Evolutionary conservation across 331 rosid genomes (phyloP).

Genomic region (Dryas integrifolia): DNA sequence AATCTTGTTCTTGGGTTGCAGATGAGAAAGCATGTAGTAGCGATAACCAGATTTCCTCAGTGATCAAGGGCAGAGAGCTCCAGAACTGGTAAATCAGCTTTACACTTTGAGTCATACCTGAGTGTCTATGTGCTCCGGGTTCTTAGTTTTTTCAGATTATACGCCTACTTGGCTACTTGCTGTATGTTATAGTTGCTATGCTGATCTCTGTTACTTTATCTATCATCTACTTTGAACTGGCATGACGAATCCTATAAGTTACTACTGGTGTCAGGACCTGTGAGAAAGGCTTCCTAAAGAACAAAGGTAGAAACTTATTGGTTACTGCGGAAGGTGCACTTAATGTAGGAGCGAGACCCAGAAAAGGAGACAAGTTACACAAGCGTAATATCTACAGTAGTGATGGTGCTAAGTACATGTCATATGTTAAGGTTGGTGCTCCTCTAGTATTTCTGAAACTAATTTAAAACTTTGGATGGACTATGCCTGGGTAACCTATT

Average conservation of each 20-base stretch:
- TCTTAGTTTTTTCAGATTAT: neutral
- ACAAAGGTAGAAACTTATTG: constrained; percentile 44
- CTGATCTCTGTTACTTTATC: constrained; percentile 2
- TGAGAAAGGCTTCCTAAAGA: constrained; percentile 46
- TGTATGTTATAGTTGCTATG: constrained; percentile 3
- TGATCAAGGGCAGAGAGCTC: constrained; percentile 41
- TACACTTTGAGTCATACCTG: constrained; percentile 3
- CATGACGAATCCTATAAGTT: constrained; percentile 28
- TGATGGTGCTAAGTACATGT: constrained; percentile 88
- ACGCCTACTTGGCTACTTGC: neutral
- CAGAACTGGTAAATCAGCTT: constrained; percentile 44
- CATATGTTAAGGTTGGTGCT: constrained; percentile 80
- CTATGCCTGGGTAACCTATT: neutral
- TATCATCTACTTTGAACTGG: constrained; percentile 2
- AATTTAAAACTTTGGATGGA: constrained; percentile 9
- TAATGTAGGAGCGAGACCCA: constrained; percentile 38
- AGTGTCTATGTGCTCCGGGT: neutral
- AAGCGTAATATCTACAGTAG: constrained; percentile 43
- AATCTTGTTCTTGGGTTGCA: constrained; percentile 70
- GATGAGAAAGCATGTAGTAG: constrained; percentile 73
- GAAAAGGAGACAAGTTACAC: constrained; percentile 54
- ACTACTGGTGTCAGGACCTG: constrained; percentile 47
- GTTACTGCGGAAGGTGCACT: constrained; percentile 41
- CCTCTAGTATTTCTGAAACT: constrained; percentile 4
- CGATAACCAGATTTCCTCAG: constrained; percentile 66